These are phyloP conservation scores for Calonectria naviculata DNA, from an alignment of 2,329 filamentous ascomycete genomes.

Conservation along the genomic window DNA sequence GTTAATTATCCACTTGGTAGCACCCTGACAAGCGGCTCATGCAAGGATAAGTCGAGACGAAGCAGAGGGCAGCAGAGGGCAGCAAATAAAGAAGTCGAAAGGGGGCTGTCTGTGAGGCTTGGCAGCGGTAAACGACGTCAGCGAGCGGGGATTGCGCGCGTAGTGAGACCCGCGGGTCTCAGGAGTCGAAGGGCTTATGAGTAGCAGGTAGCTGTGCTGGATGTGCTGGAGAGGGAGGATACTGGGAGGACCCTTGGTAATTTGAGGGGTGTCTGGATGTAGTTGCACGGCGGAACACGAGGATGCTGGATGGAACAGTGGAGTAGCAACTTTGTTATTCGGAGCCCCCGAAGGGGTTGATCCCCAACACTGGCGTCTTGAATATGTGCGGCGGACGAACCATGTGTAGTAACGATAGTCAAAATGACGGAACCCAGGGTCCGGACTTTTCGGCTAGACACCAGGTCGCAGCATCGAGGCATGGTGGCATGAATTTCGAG, in stretches of 20 bases:
- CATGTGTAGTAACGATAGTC: background rate
- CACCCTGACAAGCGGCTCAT: slow-evolving; percentile 11
- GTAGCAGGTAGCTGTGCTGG: background rate
- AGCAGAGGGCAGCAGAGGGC: too few relatives aligned
- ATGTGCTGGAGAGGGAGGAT: background rate
- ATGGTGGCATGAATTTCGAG: background rate
- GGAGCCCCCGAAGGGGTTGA: background rate
- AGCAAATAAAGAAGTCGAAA: background rate
- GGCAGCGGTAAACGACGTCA: slow-evolving; percentile 4
- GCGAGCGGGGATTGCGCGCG: slow-evolving; percentile 6
- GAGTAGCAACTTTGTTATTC: background rate
- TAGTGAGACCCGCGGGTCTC: slow-evolving; percentile 3
- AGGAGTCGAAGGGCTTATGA: background rate
- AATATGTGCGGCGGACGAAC: background rate
- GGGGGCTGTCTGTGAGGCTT: background rate
- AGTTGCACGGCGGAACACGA: background rate
- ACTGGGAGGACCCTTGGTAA: background rate
- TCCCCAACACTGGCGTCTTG: background rate
- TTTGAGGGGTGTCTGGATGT: background rate
- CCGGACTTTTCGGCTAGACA: background rate
- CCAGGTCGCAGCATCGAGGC: background rate
- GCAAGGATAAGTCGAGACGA: slow-evolving; percentile 9
- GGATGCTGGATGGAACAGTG: background rate
- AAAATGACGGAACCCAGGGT: background rate
- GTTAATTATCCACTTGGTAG: slow-evolving; percentile 4